Evolutionary conservation across 352 stramenopile genomes (phyloP), one percentile per base, ranked within the genome.

Genomic region (Globisporangium apiculatum): DNA sequence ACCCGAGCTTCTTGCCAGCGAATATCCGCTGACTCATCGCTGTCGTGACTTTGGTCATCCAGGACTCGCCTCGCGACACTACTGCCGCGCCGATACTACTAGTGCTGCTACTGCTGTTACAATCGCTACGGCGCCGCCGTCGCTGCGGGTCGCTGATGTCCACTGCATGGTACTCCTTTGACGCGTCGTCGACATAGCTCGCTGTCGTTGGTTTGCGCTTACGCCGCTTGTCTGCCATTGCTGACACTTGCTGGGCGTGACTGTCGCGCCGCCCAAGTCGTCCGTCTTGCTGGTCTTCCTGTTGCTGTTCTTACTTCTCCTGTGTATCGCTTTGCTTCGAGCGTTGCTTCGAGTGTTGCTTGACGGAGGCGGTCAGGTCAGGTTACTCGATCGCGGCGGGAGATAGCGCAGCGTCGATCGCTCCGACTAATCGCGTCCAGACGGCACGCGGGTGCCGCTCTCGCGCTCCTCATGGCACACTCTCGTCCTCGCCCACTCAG

Each of bases 1-100:
- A 49, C n/a, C 58, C 71, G 5, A 86, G 69, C 14, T 76, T 73
- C 62, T 77, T 78, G 10, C 66, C 64, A 0, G 69, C 75, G 61
- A 88, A 88, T 51, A 86, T 74, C 11, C 73, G 75, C 47, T 79
- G 69, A 57, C 75, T 88, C 73, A 88, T 83, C 9, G 74, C 78
- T 1, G 68, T 48, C 2, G 75, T 83, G 12, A 88, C 78, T 48
- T 83, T 82, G 37, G 71, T 59, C 78, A 88, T 85, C 78, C 78
- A 86, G n/a, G 78, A 88, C 58, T 84, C 77, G 7, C 64, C 57
- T 18, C 64, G 66, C 51, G 57, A 53, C 8, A 59, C 59, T 3
- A 48, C 53, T 35, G 40, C 24, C 24, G 11, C 7, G 45, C 15
- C 15, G 70, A 63, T 31, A 31, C 24, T 31, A n/a, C 67, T 57